A percentile compares a stretch with the other conserved stretches of the same genome.
These are phyloP conservation scores for Papiliotrema laurentii DNA, from an alignment of 1,284 basidiomycete species.

Conservation along the genomic window DNA sequence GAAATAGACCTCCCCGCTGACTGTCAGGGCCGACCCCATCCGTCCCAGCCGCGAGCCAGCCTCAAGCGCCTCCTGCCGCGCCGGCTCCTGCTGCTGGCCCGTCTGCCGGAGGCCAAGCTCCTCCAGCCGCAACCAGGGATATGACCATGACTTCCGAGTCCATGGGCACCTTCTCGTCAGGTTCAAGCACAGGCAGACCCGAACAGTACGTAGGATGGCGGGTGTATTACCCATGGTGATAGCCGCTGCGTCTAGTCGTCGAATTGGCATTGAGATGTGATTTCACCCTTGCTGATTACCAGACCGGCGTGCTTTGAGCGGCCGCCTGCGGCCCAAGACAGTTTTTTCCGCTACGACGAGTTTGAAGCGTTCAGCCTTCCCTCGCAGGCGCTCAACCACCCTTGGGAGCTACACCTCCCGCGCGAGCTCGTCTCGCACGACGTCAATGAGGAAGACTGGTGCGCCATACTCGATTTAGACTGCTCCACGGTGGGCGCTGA, in stretches of 20 bases:
- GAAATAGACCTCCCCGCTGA: not conserved
- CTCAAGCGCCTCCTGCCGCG: conserved; percentile 8
- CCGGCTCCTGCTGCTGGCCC: conserved; percentile 1
- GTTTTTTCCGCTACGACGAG: conserved; percentile 30
- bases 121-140: conserved; percentile 5
- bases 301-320: conserved; percentile 37
- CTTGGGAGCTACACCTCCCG: conserved; percentile 32
- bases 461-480: conserved; percentile 5
- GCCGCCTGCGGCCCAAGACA: conserved; percentile 28
- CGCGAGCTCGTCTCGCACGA: conserved; percentile 31
- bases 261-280: not conserved
- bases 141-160: conserved; percentile 4
- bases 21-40: conserved; percentile 30
- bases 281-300: not conserved
- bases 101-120: not conserved
- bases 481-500: not conserved
- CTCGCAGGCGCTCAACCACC: conserved; percentile 23
- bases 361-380: conserved; percentile 34
- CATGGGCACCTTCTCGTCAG: not conserved
- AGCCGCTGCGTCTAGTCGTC: not conserved
- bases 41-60: conserved; percentile 17
- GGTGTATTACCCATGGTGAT: conserved; percentile 15
- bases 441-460: conserved; percentile 36
- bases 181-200: conserved; percentile 25
- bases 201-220: conserved; percentile 37